These are phyloP conservation scores for Coffea humblotiana DNA, from an alignment of 305 asterid genomes.

Conservation along the genomic window DNA sequence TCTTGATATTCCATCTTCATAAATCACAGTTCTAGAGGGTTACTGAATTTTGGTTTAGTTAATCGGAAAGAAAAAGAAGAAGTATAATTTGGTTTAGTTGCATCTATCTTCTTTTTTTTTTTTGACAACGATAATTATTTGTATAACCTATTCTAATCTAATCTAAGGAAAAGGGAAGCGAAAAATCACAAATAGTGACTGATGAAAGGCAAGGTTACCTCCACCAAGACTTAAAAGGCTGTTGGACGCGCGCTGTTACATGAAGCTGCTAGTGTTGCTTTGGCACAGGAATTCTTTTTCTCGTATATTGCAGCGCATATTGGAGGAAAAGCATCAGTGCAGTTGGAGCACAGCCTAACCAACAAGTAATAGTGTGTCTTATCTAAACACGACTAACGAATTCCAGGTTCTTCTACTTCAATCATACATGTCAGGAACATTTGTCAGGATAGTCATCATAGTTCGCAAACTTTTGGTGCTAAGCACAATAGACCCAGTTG, in stretches of 20 bases:
- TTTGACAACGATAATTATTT: too few relatives aligned
- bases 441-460: background rate
- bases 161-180: too few relatives aligned
- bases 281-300: background rate
- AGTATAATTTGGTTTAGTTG: background rate
- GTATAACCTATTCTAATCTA: too few relatives aligned
- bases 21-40: too few relatives aligned
- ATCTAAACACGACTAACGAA: background rate
- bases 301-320: background rate
- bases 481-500: background rate
- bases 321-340: background rate
- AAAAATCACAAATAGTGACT: too few relatives aligned
- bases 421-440: background rate
- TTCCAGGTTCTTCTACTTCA: background rate
- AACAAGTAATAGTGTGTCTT: background rate
- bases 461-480: background rate
- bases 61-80: background rate
- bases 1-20: too few relatives aligned
- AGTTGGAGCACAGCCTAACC: background rate
- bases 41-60: too few relatives aligned
- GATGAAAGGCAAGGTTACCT: too few relatives aligned
- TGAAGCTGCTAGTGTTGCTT: background rate
- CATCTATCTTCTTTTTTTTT: background rate
- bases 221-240: too few relatives aligned
- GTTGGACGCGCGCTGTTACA: background rate